Percentiles rank a stretch among this genome's conserved stretches.
Conservation (phyloP, 2,329 filamentous ascomycete species). For the Calycina herbarum region DNA sequence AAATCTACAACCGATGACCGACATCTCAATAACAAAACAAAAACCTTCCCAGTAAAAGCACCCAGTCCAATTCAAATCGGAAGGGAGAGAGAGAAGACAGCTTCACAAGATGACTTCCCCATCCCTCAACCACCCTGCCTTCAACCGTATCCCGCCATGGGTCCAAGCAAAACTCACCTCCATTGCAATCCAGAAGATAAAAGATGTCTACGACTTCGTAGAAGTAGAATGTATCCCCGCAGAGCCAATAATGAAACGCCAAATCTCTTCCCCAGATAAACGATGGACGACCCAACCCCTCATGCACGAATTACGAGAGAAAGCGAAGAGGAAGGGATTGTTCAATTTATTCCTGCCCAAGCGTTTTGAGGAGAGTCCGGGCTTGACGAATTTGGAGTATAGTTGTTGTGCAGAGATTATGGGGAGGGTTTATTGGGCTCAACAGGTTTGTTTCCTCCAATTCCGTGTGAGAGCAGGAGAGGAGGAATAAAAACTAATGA, state of each 20-base stretch:
- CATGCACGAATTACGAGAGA: constrained; percentile 44
- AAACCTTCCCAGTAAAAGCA: not conserved
- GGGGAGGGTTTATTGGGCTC: constrained; percentile 47
- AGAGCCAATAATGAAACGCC: constrained; percentile 45
- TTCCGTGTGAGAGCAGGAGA: not conserved
- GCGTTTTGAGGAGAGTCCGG: constrained; percentile 44
- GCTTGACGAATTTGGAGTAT: constrained; percentile 48
- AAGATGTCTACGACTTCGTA: constrained; percentile 45
- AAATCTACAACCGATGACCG: constrained; percentile 6
- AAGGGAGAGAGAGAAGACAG: not conserved
- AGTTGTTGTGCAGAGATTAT: constrained; percentile 48
- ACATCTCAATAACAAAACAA: constrained; percentile 2
- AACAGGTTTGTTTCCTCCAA: constrained; percentile 19
- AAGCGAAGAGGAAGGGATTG: constrained; percentile 42
- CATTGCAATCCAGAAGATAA: constrained; percentile 44
- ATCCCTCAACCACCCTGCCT: constrained; percentile 35
- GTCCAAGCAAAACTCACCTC: constrained; percentile 33
- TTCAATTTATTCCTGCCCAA: constrained; percentile 45
- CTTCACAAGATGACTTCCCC: not conserved
- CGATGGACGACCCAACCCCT: constrained; percentile 44
- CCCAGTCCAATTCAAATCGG: not conserved
- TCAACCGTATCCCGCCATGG: constrained; percentile 45
- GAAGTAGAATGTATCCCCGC: constrained; percentile 46
- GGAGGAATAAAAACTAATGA: not conserved
- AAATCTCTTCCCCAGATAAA: constrained; percentile 36